phyloP scores from a whole-genome alignment of 768 basidiomycete genomes.

The Mrakia gelida region DNA sequence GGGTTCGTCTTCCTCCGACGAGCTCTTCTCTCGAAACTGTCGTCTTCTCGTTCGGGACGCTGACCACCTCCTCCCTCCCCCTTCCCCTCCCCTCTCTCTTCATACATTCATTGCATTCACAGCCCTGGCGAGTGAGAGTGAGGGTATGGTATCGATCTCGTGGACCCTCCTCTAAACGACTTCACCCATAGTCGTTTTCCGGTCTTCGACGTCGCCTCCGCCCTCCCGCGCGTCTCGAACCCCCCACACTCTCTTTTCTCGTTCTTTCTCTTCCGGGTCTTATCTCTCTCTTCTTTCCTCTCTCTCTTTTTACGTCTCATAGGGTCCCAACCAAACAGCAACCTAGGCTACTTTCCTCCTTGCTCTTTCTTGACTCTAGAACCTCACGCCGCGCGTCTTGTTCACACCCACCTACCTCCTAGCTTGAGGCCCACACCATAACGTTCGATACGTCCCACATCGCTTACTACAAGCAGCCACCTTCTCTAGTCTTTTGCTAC shows the following conservation, averaged over 20 bases:
- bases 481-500: not conserved
- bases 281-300: not conserved
- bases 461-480: not conserved
- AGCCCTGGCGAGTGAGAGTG: not conserved
- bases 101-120: too few species aligned
- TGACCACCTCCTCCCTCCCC: too few species aligned
- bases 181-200: not conserved
- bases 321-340: not conserved
- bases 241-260: not conserved
- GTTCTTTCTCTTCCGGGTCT: not conserved
- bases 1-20: too few species aligned
- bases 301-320: too few species aligned
- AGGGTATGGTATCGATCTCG: conserved; percentile 3
- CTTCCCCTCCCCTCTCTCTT: not conserved
- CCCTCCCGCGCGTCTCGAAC: not conserved
- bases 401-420: not conserved
- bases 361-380: not conserved
- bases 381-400: not conserved
- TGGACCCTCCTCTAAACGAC: not conserved
- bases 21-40: not conserved
- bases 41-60: not conserved
- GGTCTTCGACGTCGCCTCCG: not conserved
- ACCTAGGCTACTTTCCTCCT: not conserved
- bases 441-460: conserved; percentile 2
- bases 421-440: conserved; percentile 8